Evolutionary conservation across 1,139 yeast species (phyloP).

Genomic region (Diutina neorugosa): DNA sequence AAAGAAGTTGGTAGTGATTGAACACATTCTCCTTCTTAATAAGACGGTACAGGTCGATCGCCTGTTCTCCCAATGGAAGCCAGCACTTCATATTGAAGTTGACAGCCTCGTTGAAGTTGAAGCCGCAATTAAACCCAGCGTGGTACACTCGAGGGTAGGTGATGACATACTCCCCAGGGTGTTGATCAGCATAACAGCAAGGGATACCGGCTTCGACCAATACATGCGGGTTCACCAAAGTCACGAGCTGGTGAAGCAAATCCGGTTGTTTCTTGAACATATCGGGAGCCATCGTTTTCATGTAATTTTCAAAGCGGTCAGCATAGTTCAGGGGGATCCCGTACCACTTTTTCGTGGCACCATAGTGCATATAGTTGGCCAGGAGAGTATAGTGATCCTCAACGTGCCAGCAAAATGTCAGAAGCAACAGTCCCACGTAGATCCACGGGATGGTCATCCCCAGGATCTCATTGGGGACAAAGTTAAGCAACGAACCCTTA

Average conservation of each 20-base stretch:
- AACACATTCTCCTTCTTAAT: slow-evolving; percentile 50
- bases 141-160: slow-evolving; percentile 74
- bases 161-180: slow-evolving; percentile 65
- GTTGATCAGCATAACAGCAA: slow-evolving; percentile 65
- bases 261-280: slow-evolving; percentile 80
- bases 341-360: slow-evolving; percentile 71
- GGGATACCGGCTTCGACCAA: slow-evolving; percentile 41
- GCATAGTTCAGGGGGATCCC: slow-evolving; percentile 53
- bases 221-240: slow-evolving; percentile 59
- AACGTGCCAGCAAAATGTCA: slow-evolving; percentile 80
- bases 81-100: slow-evolving; percentile 63
- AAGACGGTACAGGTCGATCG: slow-evolving; percentile 42
- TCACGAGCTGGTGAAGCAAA: slow-evolving; percentile 73
- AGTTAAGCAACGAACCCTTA: slow-evolving; percentile 49
- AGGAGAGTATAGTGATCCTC: slow-evolving; percentile 73
- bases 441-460: slow-evolving; percentile 85
- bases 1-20: slow-evolving; percentile 30
- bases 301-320: slow-evolving; percentile 38
- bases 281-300: slow-evolving; percentile 63
- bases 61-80: slow-evolving; percentile 50
- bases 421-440: slow-evolving; percentile 59
- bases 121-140: slow-evolving; percentile 72
- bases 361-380: slow-evolving; percentile 68
- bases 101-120: slow-evolving; percentile 70
- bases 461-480: slow-evolving; percentile 48